Base-by-base conservation (phyloP, 2,329 filamentous ascomycete species). In the Didymella arachidicola region DNA sequence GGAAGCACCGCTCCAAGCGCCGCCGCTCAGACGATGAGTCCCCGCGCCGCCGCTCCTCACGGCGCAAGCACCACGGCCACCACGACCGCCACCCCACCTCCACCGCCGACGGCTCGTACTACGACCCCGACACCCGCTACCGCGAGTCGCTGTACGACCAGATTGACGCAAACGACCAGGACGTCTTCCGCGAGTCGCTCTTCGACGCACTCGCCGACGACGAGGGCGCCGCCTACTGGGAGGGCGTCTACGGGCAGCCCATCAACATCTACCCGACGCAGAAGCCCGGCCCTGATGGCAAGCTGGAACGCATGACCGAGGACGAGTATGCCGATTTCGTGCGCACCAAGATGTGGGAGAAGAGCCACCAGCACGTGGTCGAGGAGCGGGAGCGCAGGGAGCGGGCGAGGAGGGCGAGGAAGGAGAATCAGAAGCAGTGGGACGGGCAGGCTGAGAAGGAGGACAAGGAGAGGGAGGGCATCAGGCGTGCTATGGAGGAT, bases 201-300 rank as follows among this genome's bases (percentile, higher is more conserved):
- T 98, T 98, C 79, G 95, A 99, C 76, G 95, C 95, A 30, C 89
- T 99, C 78, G 94, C 93, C 36, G 95, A 99, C 77, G 94, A 98
- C 73, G 95, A 99, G 79, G 95, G 94, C 45, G 95, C 95, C 2
- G 86, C 88, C 7, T 99, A 95, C 80, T 99, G 95, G 95, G 90
- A 97, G 76, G 87, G 87, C 16, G 91, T 99, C n/a, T 99, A 98
- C 78, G 93, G 93, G 1, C 94, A 98, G 75, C 94, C 95, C 0
- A 90, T 98, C 48, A 93, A 97, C 77, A 86, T 87, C 7, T 97
- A 96, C 73, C 74, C 86, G 0, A 82, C 84, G 26, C 81, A 83
- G 0, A 81, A 72, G 84, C 84, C 62, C 77, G 87, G 70, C 51
- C 79, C 64, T 49, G 79, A 67, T 38, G 86, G 85, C 16, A 81